These are phyloP conservation scores for Evernia prunastri DNA, from an alignment of 495 filamentous ascomycete genomes.

Conservation along the genomic window DNA sequence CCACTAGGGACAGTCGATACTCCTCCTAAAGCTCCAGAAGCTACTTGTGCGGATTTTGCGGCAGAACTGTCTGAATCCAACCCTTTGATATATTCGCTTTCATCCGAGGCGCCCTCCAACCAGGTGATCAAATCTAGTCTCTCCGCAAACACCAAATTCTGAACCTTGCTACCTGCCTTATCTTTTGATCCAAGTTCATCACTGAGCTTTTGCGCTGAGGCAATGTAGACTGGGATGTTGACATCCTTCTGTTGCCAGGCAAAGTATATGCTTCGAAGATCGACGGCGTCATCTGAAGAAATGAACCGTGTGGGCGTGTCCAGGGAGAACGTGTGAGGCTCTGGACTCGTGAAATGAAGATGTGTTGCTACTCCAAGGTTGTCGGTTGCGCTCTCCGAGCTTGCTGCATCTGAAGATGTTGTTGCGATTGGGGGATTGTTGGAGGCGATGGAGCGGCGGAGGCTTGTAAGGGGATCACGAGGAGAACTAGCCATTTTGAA, in stretches of 20 bases:
- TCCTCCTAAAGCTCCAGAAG: slow-evolving; percentile 40
- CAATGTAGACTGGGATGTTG: slow-evolving; percentile 82
- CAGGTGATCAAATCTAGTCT: slow-evolving; percentile 83
- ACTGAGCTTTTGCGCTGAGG: slow-evolving; percentile 70
- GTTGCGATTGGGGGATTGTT: slow-evolving; percentile 60
- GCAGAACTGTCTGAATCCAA: slow-evolving; percentile 56
- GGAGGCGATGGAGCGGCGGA: slow-evolving; percentile 70
- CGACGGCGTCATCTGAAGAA: slow-evolving; percentile 63
- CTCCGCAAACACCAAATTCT: slow-evolving; percentile 84
- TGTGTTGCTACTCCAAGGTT: slow-evolving; percentile 72
- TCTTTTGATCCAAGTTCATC: slow-evolving; percentile 61
- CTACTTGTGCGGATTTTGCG: slow-evolving; percentile 32
- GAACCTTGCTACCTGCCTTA: slow-evolving; percentile 50
- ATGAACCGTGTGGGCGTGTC: slow-evolving; percentile 77
- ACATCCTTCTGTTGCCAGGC: slow-evolving; percentile 88
- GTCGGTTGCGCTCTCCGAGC: slow-evolving; percentile 33
- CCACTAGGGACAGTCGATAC: slow-evolving; percentile 37
- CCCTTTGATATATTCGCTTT: slow-evolving; percentile 85
- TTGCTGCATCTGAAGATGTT: slow-evolving; percentile 52
- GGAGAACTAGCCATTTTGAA: neutral
- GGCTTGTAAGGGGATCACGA: slow-evolving; percentile 65
- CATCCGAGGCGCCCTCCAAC: slow-evolving; percentile 82
- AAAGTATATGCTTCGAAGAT: slow-evolving; percentile 91
- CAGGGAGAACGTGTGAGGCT: slow-evolving; percentile 63
- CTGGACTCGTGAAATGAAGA: slow-evolving; percentile 64